These are phyloP conservation scores for Chytriomyces hyalinus DNA, from an alignment of 192 early-diverging fungal genomes.

Conservation along the genomic window DNA sequence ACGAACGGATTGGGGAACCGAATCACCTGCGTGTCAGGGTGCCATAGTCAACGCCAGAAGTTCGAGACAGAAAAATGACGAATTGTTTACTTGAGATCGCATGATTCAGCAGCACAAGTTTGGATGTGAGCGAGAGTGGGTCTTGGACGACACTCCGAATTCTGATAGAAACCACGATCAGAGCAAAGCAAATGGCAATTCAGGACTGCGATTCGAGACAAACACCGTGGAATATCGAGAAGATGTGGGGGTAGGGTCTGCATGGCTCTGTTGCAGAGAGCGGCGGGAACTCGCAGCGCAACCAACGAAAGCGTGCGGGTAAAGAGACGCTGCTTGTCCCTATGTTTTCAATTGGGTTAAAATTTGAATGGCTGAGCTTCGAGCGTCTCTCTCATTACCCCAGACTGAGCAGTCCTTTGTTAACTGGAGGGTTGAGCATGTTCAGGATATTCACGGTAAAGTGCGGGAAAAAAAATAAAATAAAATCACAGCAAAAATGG, in stretches of 20 bases:
- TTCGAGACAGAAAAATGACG: background rate
- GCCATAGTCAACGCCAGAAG: slow-evolving; percentile 9
- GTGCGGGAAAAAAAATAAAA: background rate
- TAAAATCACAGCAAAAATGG: slow-evolving; percentile 9
- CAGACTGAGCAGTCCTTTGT: slow-evolving; percentile 1
- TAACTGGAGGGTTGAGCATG: background rate
- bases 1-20: slow-evolving; percentile 53
- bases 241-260: slow-evolving; percentile 43
- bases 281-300: slow-evolving; percentile 65
- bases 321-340: slow-evolving; percentile 55
- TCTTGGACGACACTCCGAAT: no score
- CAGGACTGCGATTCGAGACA: background rate
- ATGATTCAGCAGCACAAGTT: slow-evolving; percentile 57
- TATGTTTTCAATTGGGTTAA: no score
- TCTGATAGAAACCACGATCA: no score
- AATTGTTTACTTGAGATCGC: slow-evolving; percentile 33
- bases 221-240: slow-evolving; percentile 8
- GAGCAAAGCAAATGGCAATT: no score
- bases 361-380: no score
- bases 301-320: slow-evolving; percentile 60
- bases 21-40: background rate
- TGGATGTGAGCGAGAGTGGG: slow-evolving; percentile 12
- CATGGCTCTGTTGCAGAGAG: slow-evolving; percentile 59
- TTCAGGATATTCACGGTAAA: background rate
- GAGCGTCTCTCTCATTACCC: no score